These are phyloP conservation scores for Leishmania braziliensis DNA, from an alignment of 208 protist species.

Conservation along the genomic window DNA sequence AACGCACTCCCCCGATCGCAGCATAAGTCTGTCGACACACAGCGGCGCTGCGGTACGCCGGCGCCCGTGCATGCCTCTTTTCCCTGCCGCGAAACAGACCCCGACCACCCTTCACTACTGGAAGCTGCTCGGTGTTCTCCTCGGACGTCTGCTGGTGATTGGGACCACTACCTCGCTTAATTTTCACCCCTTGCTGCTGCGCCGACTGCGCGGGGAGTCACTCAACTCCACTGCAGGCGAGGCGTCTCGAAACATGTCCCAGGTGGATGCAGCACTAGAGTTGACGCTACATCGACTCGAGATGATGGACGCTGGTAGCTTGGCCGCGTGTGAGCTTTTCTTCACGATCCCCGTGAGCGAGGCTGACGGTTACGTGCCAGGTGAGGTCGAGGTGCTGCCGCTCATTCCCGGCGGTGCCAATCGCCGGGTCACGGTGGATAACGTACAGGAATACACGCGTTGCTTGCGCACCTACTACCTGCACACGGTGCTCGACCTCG, in stretches of 20 bases:
- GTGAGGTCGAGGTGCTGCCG: constrained; percentile 10
- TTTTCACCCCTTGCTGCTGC: constrained; percentile 67
- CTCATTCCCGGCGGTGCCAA: constrained; percentile 24
- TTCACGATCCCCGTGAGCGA: constrained; percentile 60
- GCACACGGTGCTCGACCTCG: constrained; percentile 27
- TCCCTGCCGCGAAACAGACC: constrained; percentile 34
- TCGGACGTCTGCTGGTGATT: constrained; percentile 66
- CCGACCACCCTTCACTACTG: constrained; percentile 48
- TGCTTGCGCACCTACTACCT: constrained; percentile 51
- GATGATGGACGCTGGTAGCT: constrained; percentile 33
- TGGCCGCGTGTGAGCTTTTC: constrained; percentile 52
- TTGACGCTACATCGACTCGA: constrained; percentile 36
- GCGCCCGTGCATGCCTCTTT: constrained; percentile 30
- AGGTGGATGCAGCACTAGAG: constrained; percentile 59
- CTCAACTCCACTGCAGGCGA: constrained; percentile 1
- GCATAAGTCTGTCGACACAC: not conserved
- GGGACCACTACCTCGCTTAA: constrained; percentile 48
- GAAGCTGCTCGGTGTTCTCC: constrained; percentile 66
- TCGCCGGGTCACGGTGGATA: constrained; percentile 35
- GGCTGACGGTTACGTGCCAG: constrained; percentile 15
- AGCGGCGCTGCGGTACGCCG: not conserved
- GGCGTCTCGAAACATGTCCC: constrained; percentile 27
- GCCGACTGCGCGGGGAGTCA: constrained; percentile 47
- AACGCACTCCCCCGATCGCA: not conserved
- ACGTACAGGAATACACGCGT: constrained; percentile 52